Conservation (phyloP, 2,329 filamentous ascomycete genomes). For the Sclerotinia spermophila region DNA sequence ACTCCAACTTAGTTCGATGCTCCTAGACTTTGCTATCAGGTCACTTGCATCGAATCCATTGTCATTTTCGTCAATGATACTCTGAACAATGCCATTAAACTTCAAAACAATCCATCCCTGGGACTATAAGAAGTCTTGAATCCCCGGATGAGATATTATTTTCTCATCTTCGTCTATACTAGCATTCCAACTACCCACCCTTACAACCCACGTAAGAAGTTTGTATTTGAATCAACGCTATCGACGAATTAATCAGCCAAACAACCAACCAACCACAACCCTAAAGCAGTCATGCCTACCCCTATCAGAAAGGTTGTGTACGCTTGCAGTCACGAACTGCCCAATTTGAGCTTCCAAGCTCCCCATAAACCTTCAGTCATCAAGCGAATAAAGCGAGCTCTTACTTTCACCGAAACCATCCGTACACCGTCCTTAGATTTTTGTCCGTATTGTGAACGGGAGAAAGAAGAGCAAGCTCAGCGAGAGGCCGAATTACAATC, state of each 20-base stretch:
- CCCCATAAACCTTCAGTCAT: neutral
- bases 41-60: neutral
- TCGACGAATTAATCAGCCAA: neutral
- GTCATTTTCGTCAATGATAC: neutral
- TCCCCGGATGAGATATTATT: neutral
- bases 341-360: neutral
- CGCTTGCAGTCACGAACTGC: neutral
- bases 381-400: neutral
- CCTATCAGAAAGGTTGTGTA: neutral
- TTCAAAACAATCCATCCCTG: neutral
- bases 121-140: neutral
- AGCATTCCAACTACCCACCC: neutral
- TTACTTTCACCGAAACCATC: neutral
- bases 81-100: conserved; percentile 2
- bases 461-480: neutral
- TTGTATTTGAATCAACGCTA: neutral
- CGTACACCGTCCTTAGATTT: neutral
- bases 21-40: neutral
- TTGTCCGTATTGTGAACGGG: neutral
- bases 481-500: neutral
- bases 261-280: fast-evolving
- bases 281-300: neutral
- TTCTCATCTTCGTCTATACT: neutral
- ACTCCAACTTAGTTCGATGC: neutral
- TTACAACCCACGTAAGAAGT: neutral